A percentile compares a stretch with the other conserved stretches of the same genome.
Evolutionary conservation across 768 basidiomycete species (phyloP).

Genomic region (Epithele typhae): DNA sequence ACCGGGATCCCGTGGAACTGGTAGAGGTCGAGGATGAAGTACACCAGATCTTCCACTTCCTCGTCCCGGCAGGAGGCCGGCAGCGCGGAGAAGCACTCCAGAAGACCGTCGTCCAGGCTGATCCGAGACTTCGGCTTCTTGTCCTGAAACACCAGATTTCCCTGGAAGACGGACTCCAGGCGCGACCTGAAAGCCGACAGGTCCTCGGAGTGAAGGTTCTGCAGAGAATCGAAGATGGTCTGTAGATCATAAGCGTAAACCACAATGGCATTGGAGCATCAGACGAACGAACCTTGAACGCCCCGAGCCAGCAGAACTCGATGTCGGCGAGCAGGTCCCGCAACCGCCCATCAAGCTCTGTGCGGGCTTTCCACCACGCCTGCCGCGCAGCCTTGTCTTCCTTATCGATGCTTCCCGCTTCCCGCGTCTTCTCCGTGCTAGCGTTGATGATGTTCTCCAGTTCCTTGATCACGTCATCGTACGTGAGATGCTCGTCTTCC

Average conservation of each 20-base stretch:
- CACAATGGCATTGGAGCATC: background rate
- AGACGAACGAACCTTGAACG: conserved; percentile 74
- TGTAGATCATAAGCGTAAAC: conserved; percentile 21
- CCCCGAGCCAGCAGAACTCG: conserved; percentile 96
- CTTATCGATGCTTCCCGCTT: conserved; percentile 65
- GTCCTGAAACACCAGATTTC: conserved; percentile 53
- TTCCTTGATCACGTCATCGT: conserved; percentile 69
- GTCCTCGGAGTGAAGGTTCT: conserved; percentile 37
- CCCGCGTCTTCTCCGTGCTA: conserved; percentile 73
- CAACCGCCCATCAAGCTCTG: conserved; percentile 72
- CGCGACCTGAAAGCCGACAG: conserved; percentile 57
- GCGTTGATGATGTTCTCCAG: conserved; percentile 73
- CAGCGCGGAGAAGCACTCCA: conserved; percentile 83
- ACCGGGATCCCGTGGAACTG: conserved; percentile 90
- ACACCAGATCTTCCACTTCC: conserved; percentile 92
- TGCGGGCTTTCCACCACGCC: conserved; percentile 85
- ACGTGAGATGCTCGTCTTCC: conserved; percentile 70
- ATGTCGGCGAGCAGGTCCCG: conserved; percentile 74
- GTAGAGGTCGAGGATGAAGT: conserved; percentile 91
- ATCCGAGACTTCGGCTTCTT: conserved; percentile 52
- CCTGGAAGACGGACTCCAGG: conserved; percentile 74
- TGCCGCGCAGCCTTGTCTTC: conserved; percentile 61
- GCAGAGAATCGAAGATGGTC: conserved; percentile 59
- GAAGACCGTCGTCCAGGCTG: conserved; percentile 65
- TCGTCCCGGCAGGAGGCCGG: conserved; percentile 84